Percentiles rank a stretch among this genome's conserved stretches.
Conservation (phyloP, 257 asterid species). For the Apocynum venetum region DNA sequence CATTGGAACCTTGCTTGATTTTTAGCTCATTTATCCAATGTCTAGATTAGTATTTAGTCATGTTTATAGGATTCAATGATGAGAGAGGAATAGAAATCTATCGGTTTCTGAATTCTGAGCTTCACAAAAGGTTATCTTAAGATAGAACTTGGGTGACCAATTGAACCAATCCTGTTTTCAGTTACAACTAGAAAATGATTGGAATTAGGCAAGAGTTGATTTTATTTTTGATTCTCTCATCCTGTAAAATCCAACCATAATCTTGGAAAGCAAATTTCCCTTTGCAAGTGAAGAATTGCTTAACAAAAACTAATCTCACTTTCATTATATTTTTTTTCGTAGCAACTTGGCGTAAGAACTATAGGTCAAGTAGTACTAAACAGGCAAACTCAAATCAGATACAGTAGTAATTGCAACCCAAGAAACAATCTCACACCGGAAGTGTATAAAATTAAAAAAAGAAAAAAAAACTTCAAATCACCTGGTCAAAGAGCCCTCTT, state of each 20-base stretch:
- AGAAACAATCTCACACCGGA: not conserved
- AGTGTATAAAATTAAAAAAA: not conserved
- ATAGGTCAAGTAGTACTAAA: not conserved
- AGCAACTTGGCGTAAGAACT: not conserved
- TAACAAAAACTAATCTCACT: not conserved
- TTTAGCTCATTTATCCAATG: not conserved
- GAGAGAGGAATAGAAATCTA: not conserved
- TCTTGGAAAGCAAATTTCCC: not conserved
- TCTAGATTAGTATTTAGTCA: not conserved
- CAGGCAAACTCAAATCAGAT: not conserved
- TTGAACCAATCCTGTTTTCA: not conserved
- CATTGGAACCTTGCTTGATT: not conserved
- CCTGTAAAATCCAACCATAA: not conserved
- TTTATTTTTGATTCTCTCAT: not conserved
- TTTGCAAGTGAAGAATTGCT: not conserved
- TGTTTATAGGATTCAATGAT: not conserved
- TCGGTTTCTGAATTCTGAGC: not conserved
- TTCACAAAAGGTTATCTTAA: not conserved
- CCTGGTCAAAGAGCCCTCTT: conserved; percentile 37
- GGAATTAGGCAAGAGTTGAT: not conserved
- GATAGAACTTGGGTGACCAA: not conserved
- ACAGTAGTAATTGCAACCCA: not conserved
- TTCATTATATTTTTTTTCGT: not conserved
- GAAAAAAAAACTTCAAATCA: not conserved
- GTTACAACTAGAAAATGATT: not conserved